A percentile compares a stretch with the other conserved stretches of the same genome.
Conservation (phyloP, 768 basidiomycete genomes). For the Arthromyces matolae region DNA sequence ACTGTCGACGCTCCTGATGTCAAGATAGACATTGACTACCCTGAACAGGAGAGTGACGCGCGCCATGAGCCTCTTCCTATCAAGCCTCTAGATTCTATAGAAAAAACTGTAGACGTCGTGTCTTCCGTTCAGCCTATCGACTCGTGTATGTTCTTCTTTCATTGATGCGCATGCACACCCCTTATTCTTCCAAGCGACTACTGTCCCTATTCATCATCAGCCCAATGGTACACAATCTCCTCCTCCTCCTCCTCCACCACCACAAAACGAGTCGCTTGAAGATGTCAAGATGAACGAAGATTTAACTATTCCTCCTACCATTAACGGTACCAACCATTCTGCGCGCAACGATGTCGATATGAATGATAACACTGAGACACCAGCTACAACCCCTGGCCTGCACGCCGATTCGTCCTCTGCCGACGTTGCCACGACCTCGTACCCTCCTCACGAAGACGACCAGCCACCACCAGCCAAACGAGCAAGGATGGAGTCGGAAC, state of each 20-base stretch:
- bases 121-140: conserved; percentile 46
- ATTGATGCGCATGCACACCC: conserved; percentile 16
- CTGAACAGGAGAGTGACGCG: conserved; percentile 65
- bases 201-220: conserved; percentile 41
- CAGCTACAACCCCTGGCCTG: conserved; percentile 36
- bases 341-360: conserved; percentile 37
- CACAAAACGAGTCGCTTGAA: conserved; percentile 37
- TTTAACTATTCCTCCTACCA: conserved; percentile 20
- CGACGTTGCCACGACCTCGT: conserved; percentile 29
- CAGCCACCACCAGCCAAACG: conserved; percentile 82
- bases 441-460: conserved; percentile 50
- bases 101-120: conserved; percentile 34
- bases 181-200: conserved; percentile 32
- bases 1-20: conserved; percentile 44
- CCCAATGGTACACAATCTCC: conserved; percentile 47
- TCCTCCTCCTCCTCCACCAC: conserved; percentile 41
- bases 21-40: conserved; percentile 61
- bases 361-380: conserved; percentile 36
- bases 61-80: conserved; percentile 55
- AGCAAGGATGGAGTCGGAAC: conserved; percentile 71
- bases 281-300: conserved; percentile 61
- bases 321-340: conserved; percentile 29
- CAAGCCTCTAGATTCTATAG: conserved; percentile 38
- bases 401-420: conserved; percentile 38
- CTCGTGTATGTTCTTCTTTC: conserved; percentile 42